Base-by-base conservation (phyloP, 2,329 filamentous ascomycete species). In the Dichotomopilus funicola region DNA sequence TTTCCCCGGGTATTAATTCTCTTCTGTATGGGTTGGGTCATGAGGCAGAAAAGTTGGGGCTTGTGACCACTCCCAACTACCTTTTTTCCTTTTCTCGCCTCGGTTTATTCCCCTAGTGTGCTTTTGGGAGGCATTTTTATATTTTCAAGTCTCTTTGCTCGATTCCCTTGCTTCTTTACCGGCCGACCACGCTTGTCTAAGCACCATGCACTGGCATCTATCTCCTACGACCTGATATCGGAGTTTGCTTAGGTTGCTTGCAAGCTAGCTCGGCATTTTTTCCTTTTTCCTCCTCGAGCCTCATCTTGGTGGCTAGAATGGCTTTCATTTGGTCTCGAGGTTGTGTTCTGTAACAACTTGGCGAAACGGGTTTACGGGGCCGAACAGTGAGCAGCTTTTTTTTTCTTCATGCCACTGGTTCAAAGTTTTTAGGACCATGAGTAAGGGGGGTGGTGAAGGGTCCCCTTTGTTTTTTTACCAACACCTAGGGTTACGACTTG, bases 401-500 rank as follows among this genome's bases (percentile, higher is more conserved):
- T 53, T 55, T 54, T 45, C 11, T 50, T 45, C 51, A 27, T 37
- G 55, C 45, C 49, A 43, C 44, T 59, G 45, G 36, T 53, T 48
- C 27, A 41, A 38, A 31, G 2, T 47, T 48, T 48, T 38, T 35
- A 43, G 13, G 42, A 44, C 44, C 13, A 27, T 41, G 51, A 50
- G 43, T 41, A 27, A 52, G 40, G 34, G 54, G 52, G 42, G 56
- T 54, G 46, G n/a, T 27, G 19, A 27, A 27, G 19, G 31, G 31
- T 49, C 47, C 48, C 47, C 56, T 46, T 49, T 52, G 55, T 50
- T 46, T 51, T 47, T 46, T 49, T 53, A 44, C 36, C 40, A 33
- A 36, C 40, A 48, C 57, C 41, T 53, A 58, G 42, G 44, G 55
- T 64, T 48, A 65, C 50, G 62, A 64, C 56, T 61, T 63, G 49